These are phyloP conservation scores for Udeniomyces megalosporus DNA, from an alignment of 768 basidiomycete genomes.

Conservation along the genomic window DNA sequence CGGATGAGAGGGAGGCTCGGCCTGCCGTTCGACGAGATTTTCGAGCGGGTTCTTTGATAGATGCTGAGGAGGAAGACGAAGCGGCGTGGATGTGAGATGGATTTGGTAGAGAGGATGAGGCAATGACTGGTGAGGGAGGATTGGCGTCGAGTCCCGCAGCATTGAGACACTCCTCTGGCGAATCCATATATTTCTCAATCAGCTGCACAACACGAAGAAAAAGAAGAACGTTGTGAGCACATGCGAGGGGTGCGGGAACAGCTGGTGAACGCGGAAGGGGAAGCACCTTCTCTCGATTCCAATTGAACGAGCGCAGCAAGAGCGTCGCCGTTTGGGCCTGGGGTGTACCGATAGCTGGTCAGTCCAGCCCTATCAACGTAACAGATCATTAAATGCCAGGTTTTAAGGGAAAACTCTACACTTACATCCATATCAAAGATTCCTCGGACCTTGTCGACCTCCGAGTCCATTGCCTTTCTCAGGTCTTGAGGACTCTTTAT, in stretches of 20 bases:
- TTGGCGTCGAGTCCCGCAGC: slow-evolving; percentile 48
- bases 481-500: slow-evolving; percentile 56
- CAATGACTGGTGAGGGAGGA: not conserved
- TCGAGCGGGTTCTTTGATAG: not conserved
- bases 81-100: not conserved
- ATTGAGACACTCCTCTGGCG: slow-evolving; percentile 50
- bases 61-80: not conserved
- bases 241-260: not conserved
- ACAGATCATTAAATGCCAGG: too few relatives aligned
- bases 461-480: slow-evolving; percentile 56
- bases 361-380: too few relatives aligned
- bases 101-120: slow-evolving; percentile 3
- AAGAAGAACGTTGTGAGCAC: too few relatives aligned
- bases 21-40: slow-evolving; percentile 21
- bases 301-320: slow-evolving; percentile 64
- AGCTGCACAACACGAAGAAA: not conserved
- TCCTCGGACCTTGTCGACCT: slow-evolving; percentile 70
- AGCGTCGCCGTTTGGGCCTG: slow-evolving; percentile 56
- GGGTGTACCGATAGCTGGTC: too few relatives aligned
- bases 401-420: slow-evolving; percentile 19
- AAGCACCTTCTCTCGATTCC: slow-evolving; percentile 82
- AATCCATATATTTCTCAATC: slow-evolving; percentile 60
- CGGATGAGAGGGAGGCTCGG: slow-evolving; percentile 32
- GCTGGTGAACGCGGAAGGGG: not conserved
- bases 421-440: slow-evolving; percentile 81